A percentile compares a stretch with the other conserved stretches of the same genome.
Evolutionary conservation across 2,329 filamentous ascomycete genomes (phyloP).

Genomic region (Neofusicoccum umdonicola): DNA sequence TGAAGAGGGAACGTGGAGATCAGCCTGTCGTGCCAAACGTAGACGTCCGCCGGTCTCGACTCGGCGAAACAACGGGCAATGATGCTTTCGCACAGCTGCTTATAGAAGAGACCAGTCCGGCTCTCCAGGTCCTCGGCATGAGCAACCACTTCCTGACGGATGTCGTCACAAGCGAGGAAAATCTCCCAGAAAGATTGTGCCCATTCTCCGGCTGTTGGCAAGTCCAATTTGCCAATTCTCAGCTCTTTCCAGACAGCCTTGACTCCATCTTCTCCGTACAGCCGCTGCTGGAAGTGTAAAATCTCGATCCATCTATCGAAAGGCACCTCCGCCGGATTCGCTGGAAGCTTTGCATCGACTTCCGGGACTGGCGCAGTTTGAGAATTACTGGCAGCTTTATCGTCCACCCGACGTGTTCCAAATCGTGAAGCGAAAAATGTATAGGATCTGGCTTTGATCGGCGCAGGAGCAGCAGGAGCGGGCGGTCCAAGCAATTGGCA

Average conservation of each 20-base stretch:
- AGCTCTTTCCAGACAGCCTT: slow-evolving; percentile 41
- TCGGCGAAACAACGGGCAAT: slow-evolving; percentile 40
- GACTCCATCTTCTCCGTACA: not conserved
- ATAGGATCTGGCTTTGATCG: too few relatives aligned
- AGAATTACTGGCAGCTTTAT: not conserved
- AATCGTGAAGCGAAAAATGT: not conserved
- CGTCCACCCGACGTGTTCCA: too few relatives aligned
- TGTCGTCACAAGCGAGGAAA: slow-evolving; percentile 38
- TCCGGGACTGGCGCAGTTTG: not conserved
- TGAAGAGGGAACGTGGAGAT: not conserved
- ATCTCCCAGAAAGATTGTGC: slow-evolving; percentile 47
- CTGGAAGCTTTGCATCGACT: not conserved
- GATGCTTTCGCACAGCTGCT: slow-evolving; percentile 44
- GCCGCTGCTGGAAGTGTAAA: not conserved
- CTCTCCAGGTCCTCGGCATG: slow-evolving; percentile 44
- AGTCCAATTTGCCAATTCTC: slow-evolving; percentile 32
- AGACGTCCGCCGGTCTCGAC: slow-evolving; percentile 4
- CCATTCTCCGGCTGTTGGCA: slow-evolving; percentile 40
- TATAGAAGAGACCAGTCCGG: slow-evolving; percentile 33
- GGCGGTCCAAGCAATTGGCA: not conserved
- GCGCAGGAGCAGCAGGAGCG: not conserved
- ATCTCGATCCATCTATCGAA: not conserved
- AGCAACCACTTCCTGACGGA: slow-evolving; percentile 38
- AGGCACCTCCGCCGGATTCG: not conserved
- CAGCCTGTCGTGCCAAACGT: slow-evolving; percentile 13